These are phyloP conservation scores for Penicillium parvum DNA, from an alignment of 495 filamentous ascomycete species.

Conservation along the genomic window DNA sequence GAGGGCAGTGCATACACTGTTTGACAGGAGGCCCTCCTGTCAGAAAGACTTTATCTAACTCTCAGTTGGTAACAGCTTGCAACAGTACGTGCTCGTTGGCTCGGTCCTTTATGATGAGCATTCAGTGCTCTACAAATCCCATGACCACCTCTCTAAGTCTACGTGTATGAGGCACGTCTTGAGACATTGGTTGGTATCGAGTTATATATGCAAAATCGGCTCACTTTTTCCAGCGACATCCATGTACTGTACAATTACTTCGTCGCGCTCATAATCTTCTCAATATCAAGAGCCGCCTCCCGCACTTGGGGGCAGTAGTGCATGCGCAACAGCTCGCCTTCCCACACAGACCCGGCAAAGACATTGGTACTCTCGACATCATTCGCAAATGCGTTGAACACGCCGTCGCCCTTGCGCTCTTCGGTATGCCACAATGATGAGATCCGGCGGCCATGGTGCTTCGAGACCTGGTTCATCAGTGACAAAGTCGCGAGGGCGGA, in stretches of 20 bases:
- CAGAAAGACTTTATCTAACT: too few relatives aligned
- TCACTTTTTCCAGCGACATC: conserved; percentile 1
- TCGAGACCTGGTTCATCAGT: conserved; percentile 67
- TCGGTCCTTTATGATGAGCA: too few relatives aligned
- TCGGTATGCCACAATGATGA: conserved; percentile 76
- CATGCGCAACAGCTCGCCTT: conserved; percentile 76
- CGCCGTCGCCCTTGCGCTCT: conserved; percentile 81
- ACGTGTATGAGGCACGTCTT: neutral
- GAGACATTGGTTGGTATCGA: neutral
- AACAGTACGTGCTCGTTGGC: too few relatives aligned
- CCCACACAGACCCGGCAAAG: conserved; percentile 87
- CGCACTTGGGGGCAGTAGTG: conserved; percentile 87
- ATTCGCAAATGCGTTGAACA: conserved; percentile 49
- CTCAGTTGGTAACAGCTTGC: too few relatives aligned
- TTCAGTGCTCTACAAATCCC: too few relatives aligned
- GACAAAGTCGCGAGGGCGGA: conserved; percentile 71
- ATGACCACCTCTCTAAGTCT: too few relatives aligned
- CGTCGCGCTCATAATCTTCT: conserved; percentile 51
- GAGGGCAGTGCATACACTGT: too few relatives aligned
- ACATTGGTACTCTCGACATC: conserved; percentile 80
- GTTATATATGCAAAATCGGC: neutral
- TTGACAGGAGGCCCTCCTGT: too few relatives aligned
- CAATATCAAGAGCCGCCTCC: conserved; percentile 66
- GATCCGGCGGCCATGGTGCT: conserved; percentile 66
- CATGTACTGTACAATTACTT: conserved; percentile 26